Conservation (phyloP, 306 rosid genomes). For the Pterocarpus santalinus region DNA sequence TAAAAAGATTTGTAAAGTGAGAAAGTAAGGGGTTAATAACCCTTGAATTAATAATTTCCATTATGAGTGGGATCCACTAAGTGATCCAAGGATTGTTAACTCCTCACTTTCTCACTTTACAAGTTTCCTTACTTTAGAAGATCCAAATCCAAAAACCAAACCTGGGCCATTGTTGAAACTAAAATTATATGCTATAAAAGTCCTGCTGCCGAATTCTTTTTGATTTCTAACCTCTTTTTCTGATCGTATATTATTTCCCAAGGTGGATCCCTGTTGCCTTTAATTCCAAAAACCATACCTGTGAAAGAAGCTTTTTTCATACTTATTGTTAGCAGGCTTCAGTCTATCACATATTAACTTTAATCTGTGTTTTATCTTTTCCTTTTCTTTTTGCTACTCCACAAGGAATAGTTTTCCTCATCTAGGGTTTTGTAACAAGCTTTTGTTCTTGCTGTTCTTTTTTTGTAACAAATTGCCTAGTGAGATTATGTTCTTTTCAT, state of each 20-base stretch:
- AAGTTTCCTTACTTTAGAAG: too few relatives aligned
- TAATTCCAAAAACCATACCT: slow-evolving; percentile 2
- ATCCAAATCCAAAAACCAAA: too few relatives aligned
- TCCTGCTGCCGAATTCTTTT: slow-evolving; percentile 8
- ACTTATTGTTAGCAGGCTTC: slow-evolving; percentile 14
- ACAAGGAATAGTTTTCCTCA: slow-evolving; percentile 13
- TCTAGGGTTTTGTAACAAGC: slow-evolving; percentile 31
- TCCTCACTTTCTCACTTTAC: too few relatives aligned
- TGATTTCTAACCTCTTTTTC: slow-evolving; percentile 14
- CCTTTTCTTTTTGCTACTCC: slow-evolving; percentile 10
- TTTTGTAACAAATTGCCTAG: neutral
- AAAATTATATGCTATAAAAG: neutral
- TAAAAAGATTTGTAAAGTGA: too few relatives aligned
- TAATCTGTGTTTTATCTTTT: slow-evolving; percentile 16
- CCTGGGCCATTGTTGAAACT: too few relatives aligned
- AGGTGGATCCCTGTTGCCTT: slow-evolving; percentile 18
- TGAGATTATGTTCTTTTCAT: slow-evolving; percentile 12
- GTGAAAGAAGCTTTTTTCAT: slow-evolving; percentile 14
- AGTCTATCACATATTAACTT: slow-evolving; percentile 17
- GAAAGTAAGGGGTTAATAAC: too few relatives aligned
- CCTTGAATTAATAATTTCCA: too few relatives aligned
- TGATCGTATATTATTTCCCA: slow-evolving; percentile 29
- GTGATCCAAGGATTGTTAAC: too few relatives aligned
- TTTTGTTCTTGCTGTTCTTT: slow-evolving; percentile 21
- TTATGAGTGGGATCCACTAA: too few relatives aligned